Evolutionary conservation across 2,329 filamentous ascomycete genomes (phyloP), one percentile per base, ranked within the genome.

Genomic region (Aspergillus sp.): DNA sequence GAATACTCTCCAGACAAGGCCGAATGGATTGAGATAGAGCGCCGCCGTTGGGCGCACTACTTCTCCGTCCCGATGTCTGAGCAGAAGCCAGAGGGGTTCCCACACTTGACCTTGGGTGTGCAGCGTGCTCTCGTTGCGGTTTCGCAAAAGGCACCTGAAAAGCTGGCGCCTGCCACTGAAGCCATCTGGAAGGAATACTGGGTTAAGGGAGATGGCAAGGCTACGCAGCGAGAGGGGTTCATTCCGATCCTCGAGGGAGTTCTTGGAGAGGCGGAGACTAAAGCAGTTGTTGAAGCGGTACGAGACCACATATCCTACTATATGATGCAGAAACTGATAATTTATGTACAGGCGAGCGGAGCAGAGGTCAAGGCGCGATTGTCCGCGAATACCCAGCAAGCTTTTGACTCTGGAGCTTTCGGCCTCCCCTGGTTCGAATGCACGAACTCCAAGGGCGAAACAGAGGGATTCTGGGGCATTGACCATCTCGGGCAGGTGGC

Each of bases 371-470:
- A 87, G 74, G 72, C 77, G 19, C 62, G 69, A 31, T 68, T 88
- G 66, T 68, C 64, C 6, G 74, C 74, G 25, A 86, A 85, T 61
- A 87, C 84, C 1, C 78, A 85, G 15, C 65, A 71, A 54, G 83
- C 85, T 1, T 77, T 87, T 25, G 73, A 75, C 25, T 78, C 82
- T 25, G 86, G 85, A 1, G 84, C 84, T 1, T 89, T 89, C 77
- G 86, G 86, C 1, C 68, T 88, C 57, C 86, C 86, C 2, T 89
- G 84, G 82, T 85, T 87, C 68, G 74, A 78, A 72, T 86, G 84
- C 57, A 85, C 81, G 53, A 85, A 87, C 71, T 55, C 72, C 7
- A 75, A 83, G 54, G 85, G 85, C 0, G 73, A 83, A 68, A 85
- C 72, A 43, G 84, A 87, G 64, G 74, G 74, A 0, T 88, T 84